Evolutionary conservation across 768 basidiomycete species (phyloP).

Genomic region (Phlebiopsis gigantea): DNA sequence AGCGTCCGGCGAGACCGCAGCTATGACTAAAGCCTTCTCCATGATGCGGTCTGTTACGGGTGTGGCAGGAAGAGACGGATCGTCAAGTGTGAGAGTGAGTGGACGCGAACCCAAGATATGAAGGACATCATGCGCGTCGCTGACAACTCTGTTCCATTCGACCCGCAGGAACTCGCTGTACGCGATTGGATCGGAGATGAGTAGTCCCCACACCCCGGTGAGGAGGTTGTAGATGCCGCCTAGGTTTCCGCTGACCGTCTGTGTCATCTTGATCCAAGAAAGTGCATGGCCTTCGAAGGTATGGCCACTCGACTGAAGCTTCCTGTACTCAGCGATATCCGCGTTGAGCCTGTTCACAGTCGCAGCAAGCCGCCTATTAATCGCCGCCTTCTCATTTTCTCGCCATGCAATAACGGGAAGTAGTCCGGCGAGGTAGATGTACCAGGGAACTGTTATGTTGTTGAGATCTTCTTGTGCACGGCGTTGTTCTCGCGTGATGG

Average conservation of each 20-base stretch:
- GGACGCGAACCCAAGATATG: not conserved
- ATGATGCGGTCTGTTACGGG: too few relatives aligned
- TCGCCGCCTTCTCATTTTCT: not conserved
- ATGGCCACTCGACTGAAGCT: not conserved
- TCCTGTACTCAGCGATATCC: not conserved
- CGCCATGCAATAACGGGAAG: not conserved
- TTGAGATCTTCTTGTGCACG: not conserved
- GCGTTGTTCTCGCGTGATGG: not conserved
- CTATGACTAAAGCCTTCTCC: not conserved
- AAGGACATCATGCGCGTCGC: not conserved
- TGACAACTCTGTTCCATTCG: not conserved
- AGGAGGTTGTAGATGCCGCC: not conserved
- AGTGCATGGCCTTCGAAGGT: not conserved
- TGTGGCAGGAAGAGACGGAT: not conserved
- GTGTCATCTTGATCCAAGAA: not conserved
- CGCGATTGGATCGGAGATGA: not conserved
- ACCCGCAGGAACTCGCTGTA: not conserved
- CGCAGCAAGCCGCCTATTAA: not conserved
- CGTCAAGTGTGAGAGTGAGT: not conserved
- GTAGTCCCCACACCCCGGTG: not conserved
- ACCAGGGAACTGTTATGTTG: not conserved
- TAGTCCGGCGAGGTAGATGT: not conserved
- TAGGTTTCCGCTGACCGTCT: not conserved
- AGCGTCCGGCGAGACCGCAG: not conserved
- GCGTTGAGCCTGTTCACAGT: not conserved